Percentiles rank a stretch among this genome's conserved stretches.
Conservation (phyloP, 2,329 filamentous ascomycete species). For the Clarireedia monteithiana region DNA sequence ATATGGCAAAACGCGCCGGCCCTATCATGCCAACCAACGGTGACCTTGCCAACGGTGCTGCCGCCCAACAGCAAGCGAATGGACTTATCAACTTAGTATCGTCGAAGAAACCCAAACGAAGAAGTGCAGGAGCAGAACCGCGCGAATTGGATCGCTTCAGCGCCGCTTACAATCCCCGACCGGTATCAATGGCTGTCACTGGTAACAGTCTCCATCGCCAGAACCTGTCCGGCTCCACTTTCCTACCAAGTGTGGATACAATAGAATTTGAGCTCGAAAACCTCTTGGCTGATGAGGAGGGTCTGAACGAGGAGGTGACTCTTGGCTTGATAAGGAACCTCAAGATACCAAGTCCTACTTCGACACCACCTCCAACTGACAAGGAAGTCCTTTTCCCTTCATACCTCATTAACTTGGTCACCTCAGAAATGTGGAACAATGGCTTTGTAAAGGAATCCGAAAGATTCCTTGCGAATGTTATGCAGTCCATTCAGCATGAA, state of each 20-base stretch:
- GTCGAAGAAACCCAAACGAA: slow-evolving; percentile 92
- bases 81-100: slow-evolving; percentile 95
- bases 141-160: slow-evolving; percentile 87
- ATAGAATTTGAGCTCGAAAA: slow-evolving; percentile 93
- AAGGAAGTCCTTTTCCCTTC: slow-evolving; percentile 98
- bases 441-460: slow-evolving; percentile 99
- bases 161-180: slow-evolving; percentile 84
- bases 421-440: slow-evolving; percentile 99
- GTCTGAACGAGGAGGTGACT: slow-evolving; percentile 92
- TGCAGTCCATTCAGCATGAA: slow-evolving; percentile 99
- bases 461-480: slow-evolving; percentile 96
- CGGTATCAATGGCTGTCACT: slow-evolving; percentile 89
- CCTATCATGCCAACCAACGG: slow-evolving; percentile 60
- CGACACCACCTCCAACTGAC: slow-evolving; percentile 84
- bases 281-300: slow-evolving; percentile 89
- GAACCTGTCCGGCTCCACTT: slow-evolving; percentile 66
- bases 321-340: slow-evolving; percentile 94
- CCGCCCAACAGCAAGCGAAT: slow-evolving; percentile 44
- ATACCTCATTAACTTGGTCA: slow-evolving; percentile 97
- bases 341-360: slow-evolving; percentile 86
- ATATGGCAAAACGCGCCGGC: slow-evolving; percentile 63
- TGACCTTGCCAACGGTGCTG: slow-evolving; percentile 57
- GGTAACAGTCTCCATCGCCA: slow-evolving; percentile 57
- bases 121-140: slow-evolving; percentile 81
- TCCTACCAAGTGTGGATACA: slow-evolving; percentile 75